These are phyloP conservation scores for Neurospora terricola DNA, from an alignment of 495 filamentous ascomycete species.

Conservation along the genomic window DNA sequence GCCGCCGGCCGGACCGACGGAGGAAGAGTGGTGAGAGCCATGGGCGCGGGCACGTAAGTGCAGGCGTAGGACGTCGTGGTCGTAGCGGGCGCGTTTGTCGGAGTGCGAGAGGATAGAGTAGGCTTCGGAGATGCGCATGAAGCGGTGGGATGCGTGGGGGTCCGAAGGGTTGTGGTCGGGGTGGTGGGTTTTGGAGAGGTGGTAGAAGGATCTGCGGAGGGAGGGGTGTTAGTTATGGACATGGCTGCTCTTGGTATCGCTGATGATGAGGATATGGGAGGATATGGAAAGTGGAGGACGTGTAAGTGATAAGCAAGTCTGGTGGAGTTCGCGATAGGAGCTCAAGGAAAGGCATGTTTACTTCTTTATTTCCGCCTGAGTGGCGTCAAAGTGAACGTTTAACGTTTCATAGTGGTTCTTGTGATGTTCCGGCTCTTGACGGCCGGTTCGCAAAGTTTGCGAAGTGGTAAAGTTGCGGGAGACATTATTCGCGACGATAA, in stretches of 20 bases:
- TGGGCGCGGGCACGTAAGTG: slow-evolving; percentile 22
- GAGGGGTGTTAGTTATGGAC: no score
- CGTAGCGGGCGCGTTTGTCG: slow-evolving; percentile 66
- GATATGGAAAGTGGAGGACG: no score
- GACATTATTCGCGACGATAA: neutral
- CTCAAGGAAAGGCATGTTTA: slow-evolving; percentile 19
- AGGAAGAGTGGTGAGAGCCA: slow-evolving; percentile 40
- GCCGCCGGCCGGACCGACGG: slow-evolving; percentile 46
- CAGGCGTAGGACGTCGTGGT: slow-evolving; percentile 49
- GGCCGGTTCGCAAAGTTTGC: neutral
- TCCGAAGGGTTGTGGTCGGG: slow-evolving; percentile 81
- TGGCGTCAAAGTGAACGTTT: slow-evolving; percentile 57
- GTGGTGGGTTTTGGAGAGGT: slow-evolving; percentile 85
- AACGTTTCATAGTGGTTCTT: slow-evolving; percentile 74
- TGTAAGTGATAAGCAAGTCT: neutral
- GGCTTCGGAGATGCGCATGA: slow-evolving; percentile 78
- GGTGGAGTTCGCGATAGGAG: neutral
- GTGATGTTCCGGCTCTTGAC: slow-evolving; percentile 7
- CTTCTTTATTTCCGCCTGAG: slow-evolving; percentile 76
- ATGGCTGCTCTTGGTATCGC: no score
- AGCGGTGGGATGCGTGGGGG: slow-evolving; percentile 61
- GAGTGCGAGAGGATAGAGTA: slow-evolving; percentile 68
- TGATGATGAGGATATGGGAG: no score
- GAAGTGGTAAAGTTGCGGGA: neutral
- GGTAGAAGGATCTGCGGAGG: slow-evolving; percentile 71